phyloP scores from a whole-genome alignment of 2,329 filamentous ascomycete species.

The Colletotrichum sp. region DNA sequence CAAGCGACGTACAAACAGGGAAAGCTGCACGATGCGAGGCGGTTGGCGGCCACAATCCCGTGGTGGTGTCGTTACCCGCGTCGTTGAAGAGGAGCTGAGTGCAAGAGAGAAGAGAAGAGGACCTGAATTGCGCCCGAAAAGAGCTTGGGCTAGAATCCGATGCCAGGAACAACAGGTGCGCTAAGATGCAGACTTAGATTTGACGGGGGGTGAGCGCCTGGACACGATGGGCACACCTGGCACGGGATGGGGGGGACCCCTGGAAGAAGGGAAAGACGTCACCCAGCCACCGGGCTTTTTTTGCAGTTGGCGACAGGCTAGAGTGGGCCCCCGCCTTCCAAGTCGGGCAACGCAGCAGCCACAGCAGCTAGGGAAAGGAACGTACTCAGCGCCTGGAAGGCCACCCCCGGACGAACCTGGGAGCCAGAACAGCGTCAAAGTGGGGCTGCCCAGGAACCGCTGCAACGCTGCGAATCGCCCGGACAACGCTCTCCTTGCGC shows the following conservation, averaged over 20 bases:
- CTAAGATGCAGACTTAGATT: not conserved
- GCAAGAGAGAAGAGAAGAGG: not conserved
- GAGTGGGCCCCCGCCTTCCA: not conserved
- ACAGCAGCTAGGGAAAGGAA: not conserved
- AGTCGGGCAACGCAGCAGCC: not conserved
- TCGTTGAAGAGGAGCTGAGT: not conserved
- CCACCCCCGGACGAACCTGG: not conserved
- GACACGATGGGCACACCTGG: not conserved
- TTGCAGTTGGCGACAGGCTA: not conserved
- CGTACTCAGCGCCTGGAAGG: not conserved
- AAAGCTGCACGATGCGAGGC: not conserved
- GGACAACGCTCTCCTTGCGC: slow-evolving; percentile 13
- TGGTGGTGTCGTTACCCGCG: not conserved
- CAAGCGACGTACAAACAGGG: not conserved
- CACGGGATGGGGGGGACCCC: slow-evolving; percentile 11
- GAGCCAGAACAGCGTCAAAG: not conserved
- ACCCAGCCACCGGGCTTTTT: slow-evolving; percentile 23
- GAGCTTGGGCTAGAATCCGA: not conserved
- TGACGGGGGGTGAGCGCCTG: not conserved
- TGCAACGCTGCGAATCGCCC: slow-evolving; percentile 21
- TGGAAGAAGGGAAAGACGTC: slow-evolving; percentile 16
- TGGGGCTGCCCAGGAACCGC: slow-evolving; percentile 19
- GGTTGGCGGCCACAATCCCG: not conserved
- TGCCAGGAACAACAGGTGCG: not conserved
- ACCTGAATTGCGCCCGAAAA: not conserved